Percentiles rank a stretch among this genome's conserved stretches.
Conservation (phyloP, 1,284 basidiomycete genomes). For the Ganoderma multipileum region DNA sequence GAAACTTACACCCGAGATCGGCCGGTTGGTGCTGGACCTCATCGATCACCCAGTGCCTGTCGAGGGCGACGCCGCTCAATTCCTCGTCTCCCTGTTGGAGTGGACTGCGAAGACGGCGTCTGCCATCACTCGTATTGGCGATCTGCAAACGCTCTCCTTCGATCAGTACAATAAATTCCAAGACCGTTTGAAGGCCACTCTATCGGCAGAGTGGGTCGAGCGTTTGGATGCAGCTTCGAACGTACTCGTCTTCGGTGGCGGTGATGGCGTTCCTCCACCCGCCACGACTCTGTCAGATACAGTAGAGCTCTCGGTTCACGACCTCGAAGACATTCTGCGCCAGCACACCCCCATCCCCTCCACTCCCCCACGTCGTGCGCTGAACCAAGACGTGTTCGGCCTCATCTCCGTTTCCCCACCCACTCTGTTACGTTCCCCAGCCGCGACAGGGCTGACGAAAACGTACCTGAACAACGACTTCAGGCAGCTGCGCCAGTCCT, state of each 20-base stretch:
- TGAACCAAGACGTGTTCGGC: constrained; percentile 54
- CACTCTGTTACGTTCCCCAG: constrained; percentile 73
- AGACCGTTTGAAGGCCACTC: constrained; percentile 31
- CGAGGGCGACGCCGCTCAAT: constrained; percentile 40
- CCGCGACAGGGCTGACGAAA: constrained; percentile 80
- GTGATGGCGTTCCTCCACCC: constrained; percentile 20
- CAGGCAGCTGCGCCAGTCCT: constrained; percentile 68
- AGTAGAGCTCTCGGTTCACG: constrained; percentile 36
- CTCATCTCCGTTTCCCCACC: constrained; percentile 71
- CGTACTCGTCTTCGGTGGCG: constrained; percentile 27
- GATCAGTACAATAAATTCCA: constrained; percentile 38
- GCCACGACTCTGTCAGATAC: constrained; percentile 32
- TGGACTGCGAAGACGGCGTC: constrained; percentile 48
- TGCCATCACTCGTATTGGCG: constrained; percentile 46
- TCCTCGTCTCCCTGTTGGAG: constrained; percentile 50
- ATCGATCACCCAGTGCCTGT: constrained; percentile 30
- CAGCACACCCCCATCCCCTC: constrained; percentile 43
- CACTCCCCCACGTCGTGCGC: constrained; percentile 58
- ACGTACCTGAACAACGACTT: constrained; percentile 82
- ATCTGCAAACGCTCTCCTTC: constrained; percentile 48
- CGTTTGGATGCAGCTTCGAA: constrained; percentile 33
- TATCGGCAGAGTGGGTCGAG: constrained; percentile 30
- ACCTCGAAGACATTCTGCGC: constrained; percentile 39
- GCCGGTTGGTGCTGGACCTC: constrained; percentile 43
- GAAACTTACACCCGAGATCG: constrained; percentile 43